Evolutionary conservation across 2,329 filamentous ascomycete species (phyloP), one percentile per base, ranked within the genome.

Genomic region (Diaporthe sp.): DNA sequence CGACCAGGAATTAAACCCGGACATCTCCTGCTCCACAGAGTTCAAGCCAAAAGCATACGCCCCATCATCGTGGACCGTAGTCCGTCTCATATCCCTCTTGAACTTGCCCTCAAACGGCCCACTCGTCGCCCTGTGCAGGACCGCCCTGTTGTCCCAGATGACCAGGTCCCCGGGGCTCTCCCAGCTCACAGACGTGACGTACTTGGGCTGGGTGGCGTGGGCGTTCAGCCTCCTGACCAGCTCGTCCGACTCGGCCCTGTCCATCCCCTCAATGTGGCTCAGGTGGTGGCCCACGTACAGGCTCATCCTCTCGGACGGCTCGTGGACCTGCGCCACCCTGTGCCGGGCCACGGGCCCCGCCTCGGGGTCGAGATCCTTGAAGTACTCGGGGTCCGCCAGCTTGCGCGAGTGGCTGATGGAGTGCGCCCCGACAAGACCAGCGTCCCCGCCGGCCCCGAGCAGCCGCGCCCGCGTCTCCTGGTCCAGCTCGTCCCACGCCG

Each of bases 61-160:
- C 5, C 84, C 82, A 53, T 81, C 81, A 68, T 87, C 90, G 79
- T 91, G 87, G 1, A 91, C 89, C 1, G 89, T 91, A 7, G 88
- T 87, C 76, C 90, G 83, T 62, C 90, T 82, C 86, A 92, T 85
- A 80, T 92, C 90, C 53, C 89, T 82, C 75, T 80, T 83, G 79
- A 85, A 88, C 78, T 84, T 87, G 0, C 87, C 86, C 76, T 85
- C 85, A 76, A 88, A 90, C 0, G 80, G 80, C 0, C 89, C 89
- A 1, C 84, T 83, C 1, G 84, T 86, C 0, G 88, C 88, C 8
- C 89, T 82, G 80, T 92, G 90, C 84, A 92, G 85, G 22, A 89
- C 87, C 67, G 85, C 86, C 0, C 88, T 88, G 79, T 92, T 92
- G 78, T 92, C 90, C 90, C 90, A 92, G 25, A 90, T 84, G 22